Base-by-base conservation (phyloP, 2,329 filamentous ascomycete genomes). In the Cytospora leucostoma region DNA sequence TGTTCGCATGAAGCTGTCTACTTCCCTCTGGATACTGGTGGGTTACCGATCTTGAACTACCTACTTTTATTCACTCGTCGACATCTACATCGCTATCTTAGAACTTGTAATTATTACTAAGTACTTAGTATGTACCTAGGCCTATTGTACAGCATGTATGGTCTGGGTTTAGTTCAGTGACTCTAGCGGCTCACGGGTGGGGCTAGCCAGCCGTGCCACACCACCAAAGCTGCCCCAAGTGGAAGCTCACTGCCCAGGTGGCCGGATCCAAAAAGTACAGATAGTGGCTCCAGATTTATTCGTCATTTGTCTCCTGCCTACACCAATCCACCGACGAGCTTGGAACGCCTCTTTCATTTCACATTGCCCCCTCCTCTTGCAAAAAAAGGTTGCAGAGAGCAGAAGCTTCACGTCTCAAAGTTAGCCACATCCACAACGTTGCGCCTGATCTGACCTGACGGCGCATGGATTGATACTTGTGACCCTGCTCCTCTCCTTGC, bases 221-320 rank as follows among this genome's bases (percentile, higher is more conserved):
- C 40, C n/a, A 44, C n/a, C 38, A n/a, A 40, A 21, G 21, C 44
- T 19, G 19, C 44, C 44, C n/a, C 21, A 19, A 19, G 21, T 47
- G n/a, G 34, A 15, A 17, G 50, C 50, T n/a, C 21, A 47, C 21
- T 47, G 44, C 44, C 44, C n/a, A 47, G 44, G 44, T 56, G 59
- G 37, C 50, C 54, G 57, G 54, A 49, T 61, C 50, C 52, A 63
- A 51, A 50, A 65, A 60, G 61, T 63, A 63, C 64, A 65, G 64
- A 63, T 65, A 55, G 52, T 59, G 53, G 57, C 60, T 63, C 63
- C 63, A 65, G 59, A 65, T 62, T 65, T 62, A 54, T 62, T 55
- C 63, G 55, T 62, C 55, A 62, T 56, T 38, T 21, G 47, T 27
- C 52, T 59, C 60, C 53, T 65, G 37, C 51, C 51, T 52, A 35